Evolutionary conservation across 306 rosid genomes (phyloP).

Genomic region (Cicer arietinum): DNA sequence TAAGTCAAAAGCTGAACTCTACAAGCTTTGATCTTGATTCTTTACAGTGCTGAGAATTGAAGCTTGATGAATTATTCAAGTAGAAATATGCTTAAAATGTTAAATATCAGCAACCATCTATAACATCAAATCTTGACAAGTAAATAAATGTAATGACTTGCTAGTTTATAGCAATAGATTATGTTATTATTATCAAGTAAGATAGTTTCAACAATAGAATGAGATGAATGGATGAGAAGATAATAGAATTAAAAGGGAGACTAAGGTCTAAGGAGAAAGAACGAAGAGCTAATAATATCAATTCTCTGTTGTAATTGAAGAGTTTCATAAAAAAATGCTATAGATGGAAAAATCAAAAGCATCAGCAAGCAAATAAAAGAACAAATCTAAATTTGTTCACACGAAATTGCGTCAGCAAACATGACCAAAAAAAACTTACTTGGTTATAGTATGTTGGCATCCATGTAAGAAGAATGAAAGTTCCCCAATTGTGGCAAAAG

Average conservation of each 20-base stretch:
- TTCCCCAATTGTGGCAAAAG: constrained; percentile 99
- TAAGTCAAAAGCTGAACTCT: constrained; percentile 16
- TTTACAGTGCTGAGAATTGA: constrained; percentile 8
- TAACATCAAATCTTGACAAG: background rate
- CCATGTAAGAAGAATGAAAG: constrained; percentile 98
- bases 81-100: constrained; percentile 6
- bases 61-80: constrained; percentile 17
- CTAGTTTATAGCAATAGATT: background rate
- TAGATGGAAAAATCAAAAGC: constrained; percentile 13
- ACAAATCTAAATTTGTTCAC: constrained; percentile 13
- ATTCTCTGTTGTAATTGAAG: background rate
- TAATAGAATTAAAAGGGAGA: background rate
- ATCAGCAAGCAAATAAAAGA: constrained; percentile 1
- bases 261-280: background rate
- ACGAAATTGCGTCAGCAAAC: background rate
- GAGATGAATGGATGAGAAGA: background rate
- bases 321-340: background rate
- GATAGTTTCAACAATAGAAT: background rate
- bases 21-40: background rate
- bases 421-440: constrained; percentile 56
- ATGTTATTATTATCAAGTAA: background rate
- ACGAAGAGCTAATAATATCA: background rate
- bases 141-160: background rate
- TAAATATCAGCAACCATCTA: constrained; percentile 13
- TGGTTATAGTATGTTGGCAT: constrained; percentile 99